Percentiles rank a stretch among this genome's conserved stretches.
phyloP scores from a whole-genome alignment of 805 yeast genomes.

The Priceomyces fermenticarens region DNA sequence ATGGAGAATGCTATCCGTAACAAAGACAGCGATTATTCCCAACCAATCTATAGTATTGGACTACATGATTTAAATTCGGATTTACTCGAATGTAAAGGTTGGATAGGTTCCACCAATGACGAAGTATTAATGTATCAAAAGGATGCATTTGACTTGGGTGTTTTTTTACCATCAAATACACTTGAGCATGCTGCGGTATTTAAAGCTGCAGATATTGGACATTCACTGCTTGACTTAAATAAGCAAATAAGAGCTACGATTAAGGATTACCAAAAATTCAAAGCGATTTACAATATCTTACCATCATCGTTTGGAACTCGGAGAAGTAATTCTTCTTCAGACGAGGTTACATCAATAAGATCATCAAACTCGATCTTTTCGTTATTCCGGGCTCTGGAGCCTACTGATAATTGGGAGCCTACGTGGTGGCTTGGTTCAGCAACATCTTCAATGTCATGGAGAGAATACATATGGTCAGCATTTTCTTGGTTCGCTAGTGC shows the following conservation, averaged over 20 bases:
- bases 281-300: slow-evolving; percentile 26
- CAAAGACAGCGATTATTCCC: slow-evolving; percentile 22
- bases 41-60: slow-evolving; percentile 62
- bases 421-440: slow-evolving; percentile 43
- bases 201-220: slow-evolving; percentile 7
- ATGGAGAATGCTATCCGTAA: slow-evolving; percentile 23
- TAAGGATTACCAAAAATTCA: slow-evolving; percentile 37
- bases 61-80: slow-evolving; percentile 46
- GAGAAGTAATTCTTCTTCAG: slow-evolving; percentile 16
- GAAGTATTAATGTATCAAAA: slow-evolving; percentile 56
- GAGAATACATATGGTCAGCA: slow-evolving; percentile 63
- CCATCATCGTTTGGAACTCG: slow-evolving; percentile 6
- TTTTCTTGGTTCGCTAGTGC: slow-evolving; percentile 88
- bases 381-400: slow-evolving; percentile 8
- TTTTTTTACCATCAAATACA: slow-evolving; percentile 19
- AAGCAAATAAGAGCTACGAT: slow-evolving; percentile 26
- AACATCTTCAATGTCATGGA: slow-evolving; percentile 52
- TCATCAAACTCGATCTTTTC: slow-evolving; percentile 23
- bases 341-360: slow-evolving; percentile 27
- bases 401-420: slow-evolving; percentile 21
- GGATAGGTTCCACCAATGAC: slow-evolving; percentile 65
- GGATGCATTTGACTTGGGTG: slow-evolving; percentile 47
- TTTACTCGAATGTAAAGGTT: slow-evolving; percentile 28
- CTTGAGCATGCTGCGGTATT: slow-evolving; percentile 14
- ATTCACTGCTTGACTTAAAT: slow-evolving; percentile 8